Percentiles rank a stretch among this genome's conserved stretches.
These are phyloP conservation scores for Aspergillus diversus DNA, from an alignment of 495 filamentous ascomycete species.

Conservation along the genomic window DNA sequence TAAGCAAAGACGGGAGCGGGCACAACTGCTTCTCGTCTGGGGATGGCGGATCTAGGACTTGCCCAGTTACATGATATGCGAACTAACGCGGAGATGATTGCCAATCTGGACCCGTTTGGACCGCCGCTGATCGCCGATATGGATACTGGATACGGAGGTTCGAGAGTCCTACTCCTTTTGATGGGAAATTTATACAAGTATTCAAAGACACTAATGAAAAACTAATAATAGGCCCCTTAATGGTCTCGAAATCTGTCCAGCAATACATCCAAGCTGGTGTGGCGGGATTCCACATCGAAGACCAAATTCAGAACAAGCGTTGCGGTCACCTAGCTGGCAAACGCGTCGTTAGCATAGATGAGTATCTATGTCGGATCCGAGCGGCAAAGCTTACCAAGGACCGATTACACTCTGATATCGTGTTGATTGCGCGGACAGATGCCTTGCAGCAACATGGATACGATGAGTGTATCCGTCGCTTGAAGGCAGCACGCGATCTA, in stretches of 20 bases:
- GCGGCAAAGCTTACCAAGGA: conserved; percentile 54
- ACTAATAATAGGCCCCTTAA: conserved; percentile 53
- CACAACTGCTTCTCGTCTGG: conserved; percentile 63
- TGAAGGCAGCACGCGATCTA: conserved; percentile 57
- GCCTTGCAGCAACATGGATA: conserved; percentile 66
- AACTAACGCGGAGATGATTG: conserved; percentile 67
- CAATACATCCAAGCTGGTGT: conserved; percentile 70
- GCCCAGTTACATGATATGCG: conserved; percentile 67
- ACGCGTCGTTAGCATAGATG: conserved; percentile 55
- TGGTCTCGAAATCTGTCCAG: conserved; percentile 65
- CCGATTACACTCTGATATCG: conserved; percentile 57
- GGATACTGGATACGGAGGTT: conserved; percentile 67
- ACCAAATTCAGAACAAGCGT: conserved; percentile 68
- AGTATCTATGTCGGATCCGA: conserved; percentile 60
- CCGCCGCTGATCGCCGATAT: conserved; percentile 72
- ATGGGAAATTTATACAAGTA: neutral
- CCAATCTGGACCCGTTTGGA: conserved; percentile 58
- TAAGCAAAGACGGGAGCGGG: conserved; percentile 65
- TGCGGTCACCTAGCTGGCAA: conserved; percentile 68
- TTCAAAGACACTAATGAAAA: no score
- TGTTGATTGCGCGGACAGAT: conserved; percentile 72
- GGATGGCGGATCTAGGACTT: conserved; percentile 69
- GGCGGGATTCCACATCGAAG: conserved; percentile 73
- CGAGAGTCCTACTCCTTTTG: conserved; percentile 3
- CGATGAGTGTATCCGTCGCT: conserved; percentile 59